Evolutionary conservation across 1,284 basidiomycete species (phyloP).

Genomic region (Anthracocystis walkeri): DNA sequence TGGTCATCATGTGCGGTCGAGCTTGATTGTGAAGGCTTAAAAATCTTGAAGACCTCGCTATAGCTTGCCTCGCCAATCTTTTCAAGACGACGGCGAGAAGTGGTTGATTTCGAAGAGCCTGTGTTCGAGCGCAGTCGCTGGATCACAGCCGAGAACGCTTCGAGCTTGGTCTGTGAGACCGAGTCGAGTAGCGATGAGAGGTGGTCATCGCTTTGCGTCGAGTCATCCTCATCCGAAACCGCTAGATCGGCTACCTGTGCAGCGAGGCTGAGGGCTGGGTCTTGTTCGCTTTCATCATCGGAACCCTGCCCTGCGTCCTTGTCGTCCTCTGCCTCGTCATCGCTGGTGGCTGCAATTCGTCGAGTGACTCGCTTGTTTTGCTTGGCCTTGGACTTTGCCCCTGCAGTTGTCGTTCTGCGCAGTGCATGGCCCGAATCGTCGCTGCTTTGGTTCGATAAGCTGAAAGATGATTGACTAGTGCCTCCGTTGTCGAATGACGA

Average conservation of each 20-base stretch:
- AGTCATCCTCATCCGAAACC: conserved; percentile 12
- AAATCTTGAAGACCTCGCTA: conserved; percentile 87
- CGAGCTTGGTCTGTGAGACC: conserved; percentile 31
- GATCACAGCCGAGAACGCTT: conserved; percentile 17
- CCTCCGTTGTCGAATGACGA: conserved; percentile 20
- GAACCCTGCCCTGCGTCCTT: conserved; percentile 10
- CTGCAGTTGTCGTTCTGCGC: neutral
- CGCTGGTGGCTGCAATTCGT: conserved; percentile 25
- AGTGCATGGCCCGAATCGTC: conserved; percentile 5
- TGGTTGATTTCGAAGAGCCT: neutral
- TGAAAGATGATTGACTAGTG: conserved; percentile 29
- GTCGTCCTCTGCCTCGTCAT: conserved; percentile 23
- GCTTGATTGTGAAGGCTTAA: neutral
- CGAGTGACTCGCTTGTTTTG: conserved; percentile 25
- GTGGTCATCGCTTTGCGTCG: neutral
- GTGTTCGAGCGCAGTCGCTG: conserved; percentile 9
- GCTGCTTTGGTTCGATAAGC: conserved; percentile 11
- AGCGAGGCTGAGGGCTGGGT: conserved; percentile 25
- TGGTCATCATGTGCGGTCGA: neutral
- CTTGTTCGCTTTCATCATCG: conserved; percentile 26
- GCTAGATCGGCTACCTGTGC: conserved; percentile 17
- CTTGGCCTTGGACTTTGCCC: conserved; percentile 17
- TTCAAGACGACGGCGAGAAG: conserved; percentile 45
- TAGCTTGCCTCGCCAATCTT: conserved; percentile 97
- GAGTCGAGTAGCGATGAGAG: conserved; percentile 24